Evolutionary conservation across 345 rosid species (phyloP).

Genomic region (Noccaea caerulescens): DNA sequence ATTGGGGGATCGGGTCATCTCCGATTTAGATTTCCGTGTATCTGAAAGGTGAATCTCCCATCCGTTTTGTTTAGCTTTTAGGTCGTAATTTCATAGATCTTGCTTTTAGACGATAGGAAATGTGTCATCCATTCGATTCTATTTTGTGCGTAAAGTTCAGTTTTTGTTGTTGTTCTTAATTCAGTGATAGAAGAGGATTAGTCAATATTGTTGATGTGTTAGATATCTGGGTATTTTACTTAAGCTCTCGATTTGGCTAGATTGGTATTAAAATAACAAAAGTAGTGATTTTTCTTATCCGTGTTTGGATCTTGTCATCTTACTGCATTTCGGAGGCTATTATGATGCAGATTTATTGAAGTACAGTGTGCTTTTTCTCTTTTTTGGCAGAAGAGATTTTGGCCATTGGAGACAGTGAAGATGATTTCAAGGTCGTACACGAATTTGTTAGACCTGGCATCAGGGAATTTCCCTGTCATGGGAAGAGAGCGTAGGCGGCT

Average conservation of each 20-base stretch:
- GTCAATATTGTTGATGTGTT: constrained; percentile 18
- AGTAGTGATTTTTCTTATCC: neutral
- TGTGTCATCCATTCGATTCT: constrained; percentile 31
- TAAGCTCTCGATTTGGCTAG: constrained; percentile 31
- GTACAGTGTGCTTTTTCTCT: neutral
- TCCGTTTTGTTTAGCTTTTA: constrained; percentile 7
- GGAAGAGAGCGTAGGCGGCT: constrained; percentile 47
- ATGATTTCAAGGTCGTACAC: constrained; percentile 50
- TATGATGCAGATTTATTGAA: constrained; percentile 37
- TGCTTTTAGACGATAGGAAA: constrained; percentile 27
- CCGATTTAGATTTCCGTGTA: constrained; percentile 35
- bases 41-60: constrained; percentile 22
- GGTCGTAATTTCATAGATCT: constrained; percentile 41
- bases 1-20: constrained; percentile 41
- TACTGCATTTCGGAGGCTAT: constrained; percentile 12
- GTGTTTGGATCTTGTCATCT: constrained; percentile 37
- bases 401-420: constrained; percentile 36
- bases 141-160: constrained; percentile 29
- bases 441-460: constrained; percentile 44
- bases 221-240: constrained; percentile 20
- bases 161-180: constrained; percentile 21
- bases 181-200: constrained; percentile 27
- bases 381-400: neutral
- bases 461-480: constrained; percentile 53
- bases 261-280: neutral